Evolutionary conservation across 2,329 filamentous ascomycete genomes (phyloP).

Genomic region (Volutella citrinella): DNA sequence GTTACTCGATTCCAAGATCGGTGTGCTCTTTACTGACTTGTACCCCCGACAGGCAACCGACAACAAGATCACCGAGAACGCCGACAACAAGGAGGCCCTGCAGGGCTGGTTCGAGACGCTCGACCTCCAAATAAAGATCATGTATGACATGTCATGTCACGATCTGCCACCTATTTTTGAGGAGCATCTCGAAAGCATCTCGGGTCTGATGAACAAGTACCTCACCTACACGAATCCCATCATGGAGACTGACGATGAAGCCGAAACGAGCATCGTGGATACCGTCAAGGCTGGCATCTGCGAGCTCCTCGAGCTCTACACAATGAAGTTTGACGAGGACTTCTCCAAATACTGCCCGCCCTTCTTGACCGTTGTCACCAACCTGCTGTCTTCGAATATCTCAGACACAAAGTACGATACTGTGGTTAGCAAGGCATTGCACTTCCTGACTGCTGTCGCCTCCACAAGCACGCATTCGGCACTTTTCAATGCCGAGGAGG

Average conservation of each 20-base stretch:
- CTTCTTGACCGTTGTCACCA: constrained; percentile 91
- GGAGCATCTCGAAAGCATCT: constrained; percentile 76
- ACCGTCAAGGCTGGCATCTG: constrained; percentile 92
- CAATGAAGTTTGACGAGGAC: constrained; percentile 92
- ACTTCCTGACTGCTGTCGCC: constrained; percentile 89
- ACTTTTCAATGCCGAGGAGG: constrained; percentile 79
- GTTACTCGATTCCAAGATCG: constrained; percentile 14
- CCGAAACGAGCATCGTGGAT: constrained; percentile 80
- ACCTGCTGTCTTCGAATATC: constrained; percentile 80
- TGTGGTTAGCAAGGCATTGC: constrained; percentile 88
- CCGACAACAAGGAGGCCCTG: constrained; percentile 70
- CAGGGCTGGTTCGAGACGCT: constrained; percentile 80
- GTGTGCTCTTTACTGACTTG: constrained; percentile 12
- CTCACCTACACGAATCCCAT: constrained; percentile 83
- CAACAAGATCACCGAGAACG: constrained; percentile 69
- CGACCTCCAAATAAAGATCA: constrained; percentile 84
- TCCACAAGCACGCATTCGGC: constrained; percentile 73
- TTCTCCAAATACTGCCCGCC: constrained; percentile 77
- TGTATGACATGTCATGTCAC: constrained; percentile 96
- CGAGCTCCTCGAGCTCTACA: constrained; percentile 83
- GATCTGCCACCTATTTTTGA: constrained; percentile 95
- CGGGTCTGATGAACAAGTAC: constrained; percentile 84
- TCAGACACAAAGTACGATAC: constrained; percentile 90
- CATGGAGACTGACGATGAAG: constrained; percentile 82
- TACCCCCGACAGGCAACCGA: constrained; percentile 57